Evolutionary conservation across 371 early-diverging fungal species (phyloP).

Genomic region (Rhizopus sp.): DNA sequence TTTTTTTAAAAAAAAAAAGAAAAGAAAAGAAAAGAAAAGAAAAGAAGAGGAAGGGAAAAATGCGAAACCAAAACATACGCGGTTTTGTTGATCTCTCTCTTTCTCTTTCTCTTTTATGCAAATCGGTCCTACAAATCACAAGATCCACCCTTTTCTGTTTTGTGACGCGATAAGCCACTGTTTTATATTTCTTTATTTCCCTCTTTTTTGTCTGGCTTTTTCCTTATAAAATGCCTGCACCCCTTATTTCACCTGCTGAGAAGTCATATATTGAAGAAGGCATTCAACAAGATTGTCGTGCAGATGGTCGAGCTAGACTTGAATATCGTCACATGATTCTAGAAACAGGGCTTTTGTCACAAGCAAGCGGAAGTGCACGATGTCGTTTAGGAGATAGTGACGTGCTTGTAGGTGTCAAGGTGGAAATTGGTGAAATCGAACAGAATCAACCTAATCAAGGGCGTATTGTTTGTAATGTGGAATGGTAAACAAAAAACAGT

Average conservation of each 20-base stretch:
- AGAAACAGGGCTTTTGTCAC: constrained; percentile 84
- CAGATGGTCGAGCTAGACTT: constrained; percentile 82
- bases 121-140: neutral
- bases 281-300: constrained; percentile 78
- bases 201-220: constrained; percentile 1
- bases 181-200: constrained; percentile 45
- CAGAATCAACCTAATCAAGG: constrained; percentile 61
- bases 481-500: constrained; percentile 59
- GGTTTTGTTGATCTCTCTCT: constrained; percentile 4
- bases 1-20: too few relatives aligned
- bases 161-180: neutral
- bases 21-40: neutral
- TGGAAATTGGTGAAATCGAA: constrained; percentile 79
- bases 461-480: constrained; percentile 81
- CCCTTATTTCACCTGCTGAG: constrained; percentile 76
- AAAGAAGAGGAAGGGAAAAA: constrained; percentile 2
- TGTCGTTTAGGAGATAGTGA: constrained; percentile 82
- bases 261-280: constrained; percentile 84
- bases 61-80: constrained; percentile 54
- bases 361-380: constrained; percentile 86
- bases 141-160: neutral
- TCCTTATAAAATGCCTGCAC: constrained; percentile 37
- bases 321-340: constrained; percentile 79
- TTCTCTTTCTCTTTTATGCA: neutral
- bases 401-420: constrained; percentile 92